Conservation (phyloP, 768 basidiomycete genomes). For the Auriscalpium vulgare region DNA sequence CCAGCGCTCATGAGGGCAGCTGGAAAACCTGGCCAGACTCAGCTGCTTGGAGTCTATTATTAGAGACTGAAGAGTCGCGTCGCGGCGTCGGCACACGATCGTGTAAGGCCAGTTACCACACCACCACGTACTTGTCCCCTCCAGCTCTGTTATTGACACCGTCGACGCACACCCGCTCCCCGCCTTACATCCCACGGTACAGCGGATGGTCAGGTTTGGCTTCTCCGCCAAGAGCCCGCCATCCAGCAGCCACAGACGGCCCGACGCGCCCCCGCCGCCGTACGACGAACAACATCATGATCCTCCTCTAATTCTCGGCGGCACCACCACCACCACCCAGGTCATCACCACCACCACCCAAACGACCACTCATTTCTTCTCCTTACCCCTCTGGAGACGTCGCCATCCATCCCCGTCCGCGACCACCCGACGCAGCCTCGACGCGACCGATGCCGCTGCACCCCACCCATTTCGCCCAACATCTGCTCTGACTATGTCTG, state of each 20-base stretch:
- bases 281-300: slow-evolving; percentile 3
- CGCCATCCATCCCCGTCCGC: slow-evolving; percentile 30
- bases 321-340: neutral
- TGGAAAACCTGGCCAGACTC: no score
- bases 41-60: no score
- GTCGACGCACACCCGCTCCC: neutral
- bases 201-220: slow-evolving; percentile 13
- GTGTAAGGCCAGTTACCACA: neutral
- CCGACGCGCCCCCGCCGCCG: neutral
- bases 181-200: neutral
- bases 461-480: neutral
- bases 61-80: no score
- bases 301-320: slow-evolving; percentile 1
- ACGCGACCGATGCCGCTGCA: slow-evolving; percentile 16
- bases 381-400: slow-evolving; percentile 57
- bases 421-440: slow-evolving; percentile 21
- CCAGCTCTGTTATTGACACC: neutral
- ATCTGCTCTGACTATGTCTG: slow-evolving; percentile 2
- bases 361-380: slow-evolving; percentile 56
- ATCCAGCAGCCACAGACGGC: neutral
- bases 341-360: slow-evolving; percentile 37
- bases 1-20: no score
- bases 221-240: slow-evolving; percentile 5
- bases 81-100: no score
- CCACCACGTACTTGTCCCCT: neutral